Percentiles rank a stretch among this genome's conserved stretches.
phyloP scores from a whole-genome alignment of 2,329 filamentous ascomycete genomes.

The Drechslerella stenobrocha region DNA sequence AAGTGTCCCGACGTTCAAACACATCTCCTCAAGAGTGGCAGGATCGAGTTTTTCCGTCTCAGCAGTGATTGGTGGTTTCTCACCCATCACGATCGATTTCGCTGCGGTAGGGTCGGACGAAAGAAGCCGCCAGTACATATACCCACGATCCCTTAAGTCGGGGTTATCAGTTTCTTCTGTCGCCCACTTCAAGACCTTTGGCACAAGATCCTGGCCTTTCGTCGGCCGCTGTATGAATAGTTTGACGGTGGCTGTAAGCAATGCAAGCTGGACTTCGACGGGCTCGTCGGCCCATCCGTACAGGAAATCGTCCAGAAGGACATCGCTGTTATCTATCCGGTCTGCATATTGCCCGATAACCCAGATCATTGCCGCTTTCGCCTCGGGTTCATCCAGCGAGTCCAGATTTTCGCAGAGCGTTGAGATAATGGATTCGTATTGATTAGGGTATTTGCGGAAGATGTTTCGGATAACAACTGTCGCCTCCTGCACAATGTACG shows the following conservation, averaged over 20 bases:
- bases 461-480: slow-evolving; percentile 99
- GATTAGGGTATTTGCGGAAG: slow-evolving; percentile 97
- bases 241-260: slow-evolving; percentile 95
- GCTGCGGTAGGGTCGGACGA: slow-evolving; percentile 88
- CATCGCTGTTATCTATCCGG: slow-evolving; percentile 94
- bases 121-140: slow-evolving; percentile 98
- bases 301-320: slow-evolving; percentile 89
- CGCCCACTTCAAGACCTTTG: slow-evolving; percentile 95
- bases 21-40: slow-evolving; percentile 91
- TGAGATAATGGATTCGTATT: slow-evolving; percentile 96
- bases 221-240: slow-evolving; percentile 96
- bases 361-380: slow-evolving; percentile 98
- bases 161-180: slow-evolving; percentile 99
- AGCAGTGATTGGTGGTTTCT: slow-evolving; percentile 93
- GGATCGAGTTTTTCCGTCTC: slow-evolving; percentile 94
- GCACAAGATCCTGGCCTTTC: slow-evolving; percentile 89
- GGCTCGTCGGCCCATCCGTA: slow-evolving; percentile 93
- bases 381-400: slow-evolving; percentile 93
- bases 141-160: slow-evolving; percentile 89
- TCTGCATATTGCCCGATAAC: slow-evolving; percentile 98
- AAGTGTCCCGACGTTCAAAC: slow-evolving; percentile 89
- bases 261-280: slow-evolving; percentile 89
- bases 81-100: slow-evolving; percentile 89
- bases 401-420: slow-evolving; percentile 95
- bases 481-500: slow-evolving; percentile 97